Conservation (phyloP, 2,329 filamentous ascomycete species). For the Orbilia oligospora region DNA sequence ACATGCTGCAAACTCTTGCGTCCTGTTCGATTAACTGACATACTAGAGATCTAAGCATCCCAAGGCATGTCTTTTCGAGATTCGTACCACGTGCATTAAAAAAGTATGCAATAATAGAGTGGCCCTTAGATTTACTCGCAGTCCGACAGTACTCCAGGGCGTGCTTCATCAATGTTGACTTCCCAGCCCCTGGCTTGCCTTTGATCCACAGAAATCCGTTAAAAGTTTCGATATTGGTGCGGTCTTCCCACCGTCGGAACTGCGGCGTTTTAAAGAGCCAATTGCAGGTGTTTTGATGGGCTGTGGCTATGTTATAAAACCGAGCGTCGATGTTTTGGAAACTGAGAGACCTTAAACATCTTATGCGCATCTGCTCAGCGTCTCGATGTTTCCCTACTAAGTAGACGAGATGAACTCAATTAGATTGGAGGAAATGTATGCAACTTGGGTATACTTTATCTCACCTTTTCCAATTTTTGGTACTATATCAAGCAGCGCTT, state of each 20-base stretch:
- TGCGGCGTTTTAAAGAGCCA: constrained; percentile 62
- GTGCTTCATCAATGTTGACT: constrained; percentile 63
- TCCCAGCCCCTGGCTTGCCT: constrained; percentile 65
- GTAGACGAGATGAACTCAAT: too few relatives aligned
- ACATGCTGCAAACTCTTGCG: background rate
- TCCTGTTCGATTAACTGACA: constrained; percentile 60
- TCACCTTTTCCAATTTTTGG: too few relatives aligned
- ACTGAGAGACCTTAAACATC: too few relatives aligned
- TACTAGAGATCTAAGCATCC: constrained; percentile 60
- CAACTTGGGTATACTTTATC: too few relatives aligned
- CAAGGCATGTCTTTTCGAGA: constrained; percentile 61
- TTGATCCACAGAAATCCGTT: constrained; percentile 65
- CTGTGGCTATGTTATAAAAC: constrained; percentile 62
- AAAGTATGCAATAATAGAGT: constrained; percentile 57
- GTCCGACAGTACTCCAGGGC: background rate
- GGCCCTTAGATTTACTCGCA: constrained; percentile 12
- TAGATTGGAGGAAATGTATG: too few relatives aligned
- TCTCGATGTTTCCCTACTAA: too few relatives aligned
- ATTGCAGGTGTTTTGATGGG: constrained; percentile 61
- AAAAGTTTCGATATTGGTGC: constrained; percentile 31
- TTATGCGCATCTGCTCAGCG: too few relatives aligned
- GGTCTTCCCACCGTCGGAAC: constrained; percentile 61
- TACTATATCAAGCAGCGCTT: too few relatives aligned
- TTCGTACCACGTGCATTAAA: constrained; percentile 62
- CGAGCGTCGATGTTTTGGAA: too few relatives aligned